Percentiles rank a stretch among this genome's conserved stretches.
Conservation (phyloP, 225 moss, liverwort and hornwort genomes). For the Thuidium tamariscinum region DNA sequence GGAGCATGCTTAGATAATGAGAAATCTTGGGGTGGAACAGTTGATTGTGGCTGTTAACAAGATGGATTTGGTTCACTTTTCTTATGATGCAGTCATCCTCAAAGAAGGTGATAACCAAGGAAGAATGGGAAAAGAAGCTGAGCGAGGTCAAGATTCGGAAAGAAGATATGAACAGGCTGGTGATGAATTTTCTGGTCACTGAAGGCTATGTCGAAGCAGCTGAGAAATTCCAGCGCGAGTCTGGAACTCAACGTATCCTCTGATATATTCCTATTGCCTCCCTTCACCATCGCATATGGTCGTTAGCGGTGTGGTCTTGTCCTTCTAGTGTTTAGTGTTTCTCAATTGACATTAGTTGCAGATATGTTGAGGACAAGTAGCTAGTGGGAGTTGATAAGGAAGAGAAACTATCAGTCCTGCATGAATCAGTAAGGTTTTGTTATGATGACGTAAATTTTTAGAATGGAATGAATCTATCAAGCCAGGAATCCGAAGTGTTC, state of each 20-base stretch:
- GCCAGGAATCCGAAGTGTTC: neutral
- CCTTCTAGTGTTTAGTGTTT: neutral
- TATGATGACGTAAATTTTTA: neutral
- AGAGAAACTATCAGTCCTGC: neutral
- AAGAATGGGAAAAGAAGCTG: slow-evolving; percentile 97
- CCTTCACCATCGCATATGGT: neutral
- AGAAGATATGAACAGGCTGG: slow-evolving; percentile 97
- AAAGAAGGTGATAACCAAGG: slow-evolving; percentile 94
- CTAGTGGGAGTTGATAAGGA: neutral
- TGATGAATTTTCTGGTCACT: slow-evolving; percentile 95
- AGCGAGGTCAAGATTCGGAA: slow-evolving; percentile 89
- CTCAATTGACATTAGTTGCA: neutral
- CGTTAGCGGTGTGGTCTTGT: neutral
- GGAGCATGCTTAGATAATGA: too few species aligned
- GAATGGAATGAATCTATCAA: neutral
- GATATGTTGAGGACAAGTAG: neutral
- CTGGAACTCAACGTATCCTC: slow-evolving; percentile 97
- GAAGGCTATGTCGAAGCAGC: slow-evolving; percentile 97
- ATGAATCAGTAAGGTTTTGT: neutral
- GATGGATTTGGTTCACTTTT: too few species aligned
- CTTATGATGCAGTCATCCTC: slow-evolving; percentile 71
- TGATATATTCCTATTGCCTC: neutral
- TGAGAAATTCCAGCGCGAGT: slow-evolving; percentile 92
- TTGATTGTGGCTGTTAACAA: too few species aligned
- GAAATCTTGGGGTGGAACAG: too few species aligned